phyloP scores from a whole-genome alignment of 306 rosid genomes.

The Cicer chorassanicum region DNA sequence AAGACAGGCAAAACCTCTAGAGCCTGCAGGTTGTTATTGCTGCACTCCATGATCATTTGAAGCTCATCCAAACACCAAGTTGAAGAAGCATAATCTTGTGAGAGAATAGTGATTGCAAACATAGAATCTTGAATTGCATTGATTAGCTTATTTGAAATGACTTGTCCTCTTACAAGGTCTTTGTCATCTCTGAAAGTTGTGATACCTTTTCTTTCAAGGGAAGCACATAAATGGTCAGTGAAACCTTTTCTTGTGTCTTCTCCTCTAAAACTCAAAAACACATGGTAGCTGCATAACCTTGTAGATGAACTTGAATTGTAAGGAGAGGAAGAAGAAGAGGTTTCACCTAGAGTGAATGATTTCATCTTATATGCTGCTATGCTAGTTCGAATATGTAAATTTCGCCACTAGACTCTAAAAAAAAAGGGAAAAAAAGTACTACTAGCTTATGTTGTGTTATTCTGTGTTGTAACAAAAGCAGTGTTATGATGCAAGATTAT shows the following conservation, averaged over 20 bases:
- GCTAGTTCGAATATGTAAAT: too few relatives aligned
- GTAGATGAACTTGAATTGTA: background rate
- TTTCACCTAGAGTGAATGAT: background rate
- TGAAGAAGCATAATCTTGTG: conserved; percentile 33
- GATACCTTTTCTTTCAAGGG: conserved; percentile 32
- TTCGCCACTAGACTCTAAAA: too few relatives aligned
- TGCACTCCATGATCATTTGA: conserved; percentile 32
- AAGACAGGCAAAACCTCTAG: conserved; percentile 5
- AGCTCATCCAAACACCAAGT: conserved; percentile 39
- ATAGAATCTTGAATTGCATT: conserved; percentile 33
- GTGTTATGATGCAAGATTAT: background rate
- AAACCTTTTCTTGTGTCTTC: conserved; percentile 27
- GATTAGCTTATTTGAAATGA: conserved; percentile 19
- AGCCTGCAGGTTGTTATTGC: background rate
- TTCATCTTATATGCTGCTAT: too few relatives aligned
- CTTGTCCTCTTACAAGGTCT: conserved; percentile 24
- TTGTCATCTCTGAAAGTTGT: conserved; percentile 36
- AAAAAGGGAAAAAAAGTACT: too few relatives aligned
- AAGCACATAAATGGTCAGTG: conserved; percentile 24
- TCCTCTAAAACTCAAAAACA: conserved; percentile 33
- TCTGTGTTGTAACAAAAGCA: background rate
- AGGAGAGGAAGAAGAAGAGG: background rate
- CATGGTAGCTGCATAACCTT: conserved; percentile 21
- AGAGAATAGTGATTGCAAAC: conserved; percentile 21
- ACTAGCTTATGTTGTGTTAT: background rate